phyloP scores from a whole-genome alignment of 768 basidiomycete genomes.

The Leccinum arenicola region DNA sequence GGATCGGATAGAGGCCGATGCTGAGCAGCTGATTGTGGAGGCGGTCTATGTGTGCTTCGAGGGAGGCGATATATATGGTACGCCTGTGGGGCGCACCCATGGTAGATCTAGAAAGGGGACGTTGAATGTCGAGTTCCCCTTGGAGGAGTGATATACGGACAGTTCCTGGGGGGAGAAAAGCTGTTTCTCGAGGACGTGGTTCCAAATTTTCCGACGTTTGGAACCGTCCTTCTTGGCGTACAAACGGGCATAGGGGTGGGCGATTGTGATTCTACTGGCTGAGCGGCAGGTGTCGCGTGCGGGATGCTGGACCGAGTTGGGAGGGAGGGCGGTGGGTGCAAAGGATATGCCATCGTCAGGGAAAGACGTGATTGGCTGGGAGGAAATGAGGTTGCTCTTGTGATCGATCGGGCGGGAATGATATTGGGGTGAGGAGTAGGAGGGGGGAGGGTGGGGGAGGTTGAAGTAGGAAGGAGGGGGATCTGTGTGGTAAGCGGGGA shows the following conservation, averaged over 20 bases:
- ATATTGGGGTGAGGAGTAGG: not conserved
- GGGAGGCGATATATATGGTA: slow-evolving; percentile 66
- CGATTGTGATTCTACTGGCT: slow-evolving; percentile 35
- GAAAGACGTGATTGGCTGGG: slow-evolving; percentile 13
- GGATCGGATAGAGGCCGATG: slow-evolving; percentile 55
- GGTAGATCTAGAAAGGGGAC: slow-evolving; percentile 44
- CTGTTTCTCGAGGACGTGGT: slow-evolving; percentile 70
- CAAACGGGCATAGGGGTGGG: slow-evolving; percentile 69
- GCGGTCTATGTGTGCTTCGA: slow-evolving; percentile 70
- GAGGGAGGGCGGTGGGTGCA: not conserved
- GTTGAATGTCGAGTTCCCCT: not conserved
- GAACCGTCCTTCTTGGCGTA: slow-evolving; percentile 60
- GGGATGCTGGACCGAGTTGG: slow-evolving; percentile 15
- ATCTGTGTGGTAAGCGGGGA: slow-evolving; percentile 9
- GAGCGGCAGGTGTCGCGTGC: slow-evolving; percentile 19
- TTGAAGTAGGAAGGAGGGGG: slow-evolving; percentile 13
- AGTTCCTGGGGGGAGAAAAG: slow-evolving; percentile 67
- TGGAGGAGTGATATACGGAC: slow-evolving; percentile 34
- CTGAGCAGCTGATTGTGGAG: slow-evolving; percentile 58
- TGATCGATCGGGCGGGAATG: not conserved
- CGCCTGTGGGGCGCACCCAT: slow-evolving; percentile 67
- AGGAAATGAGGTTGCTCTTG: not conserved
- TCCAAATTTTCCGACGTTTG: slow-evolving; percentile 76
- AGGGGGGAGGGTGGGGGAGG: not conserved
- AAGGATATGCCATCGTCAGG: slow-evolving; percentile 26